These are phyloP conservation scores for Aureobasidium sp. DNA, from an alignment of 2,329 filamentous ascomycete species.

Conservation along the genomic window DNA sequence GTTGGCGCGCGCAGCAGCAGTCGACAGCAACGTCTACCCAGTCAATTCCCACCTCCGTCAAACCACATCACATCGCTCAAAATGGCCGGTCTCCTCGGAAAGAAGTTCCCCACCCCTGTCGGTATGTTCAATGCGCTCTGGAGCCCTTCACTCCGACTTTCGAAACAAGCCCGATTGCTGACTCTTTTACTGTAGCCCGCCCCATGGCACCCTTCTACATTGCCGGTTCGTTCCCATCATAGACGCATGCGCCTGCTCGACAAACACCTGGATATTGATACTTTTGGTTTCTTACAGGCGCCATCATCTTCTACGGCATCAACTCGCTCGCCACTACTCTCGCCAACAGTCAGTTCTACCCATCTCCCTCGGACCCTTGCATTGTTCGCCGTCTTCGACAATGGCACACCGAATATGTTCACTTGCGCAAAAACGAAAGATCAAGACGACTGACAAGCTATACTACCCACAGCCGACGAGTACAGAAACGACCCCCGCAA, in stretches of 20 bases:
- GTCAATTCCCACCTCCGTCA: constrained; percentile 15
- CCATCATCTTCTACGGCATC: constrained; percentile 84
- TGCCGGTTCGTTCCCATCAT: constrained; percentile 17
- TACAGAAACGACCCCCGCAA: constrained; percentile 97
- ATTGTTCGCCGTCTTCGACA: background rate
- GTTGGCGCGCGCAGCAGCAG: background rate
- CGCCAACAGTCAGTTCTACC: constrained; percentile 65
- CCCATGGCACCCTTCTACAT: constrained; percentile 20
- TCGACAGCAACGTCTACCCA: constrained; percentile 2
- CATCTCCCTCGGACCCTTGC: background rate
- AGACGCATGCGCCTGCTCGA: background rate
- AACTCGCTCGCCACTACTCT: constrained; percentile 74
- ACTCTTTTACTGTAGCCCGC: constrained; percentile 14
- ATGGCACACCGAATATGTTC: background rate
- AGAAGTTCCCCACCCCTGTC: constrained; percentile 46
- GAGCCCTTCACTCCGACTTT: background rate
- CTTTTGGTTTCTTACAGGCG: constrained; percentile 45
- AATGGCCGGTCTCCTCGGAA: constrained; percentile 41
- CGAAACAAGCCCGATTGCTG: background rate
- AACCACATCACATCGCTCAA: constrained; percentile 21
- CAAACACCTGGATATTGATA: background rate
- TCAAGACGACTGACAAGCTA: background rate
- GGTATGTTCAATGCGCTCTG: constrained; percentile 32
- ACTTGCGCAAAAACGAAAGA: background rate
- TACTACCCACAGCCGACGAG: constrained; percentile 62